Evolutionary conservation across 2,329 filamentous ascomycete genomes (phyloP), one percentile per base, ranked within the genome.

Genomic region (Monilinia vaccinii-corymbosi): DNA sequence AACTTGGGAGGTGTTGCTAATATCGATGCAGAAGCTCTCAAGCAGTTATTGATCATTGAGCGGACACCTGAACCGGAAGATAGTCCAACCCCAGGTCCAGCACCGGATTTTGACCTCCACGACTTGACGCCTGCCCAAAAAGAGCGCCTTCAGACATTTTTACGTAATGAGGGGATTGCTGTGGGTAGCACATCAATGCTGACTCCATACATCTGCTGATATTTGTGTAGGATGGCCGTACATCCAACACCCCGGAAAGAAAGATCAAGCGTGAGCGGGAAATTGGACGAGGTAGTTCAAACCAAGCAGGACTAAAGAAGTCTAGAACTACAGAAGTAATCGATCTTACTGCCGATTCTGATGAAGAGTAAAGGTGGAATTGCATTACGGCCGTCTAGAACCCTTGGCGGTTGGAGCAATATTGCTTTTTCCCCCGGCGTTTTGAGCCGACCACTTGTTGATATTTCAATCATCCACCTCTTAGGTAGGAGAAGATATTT

Each of bases 41-140:
- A 60, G 31, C 49, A 60, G 16, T 23, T 60, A 9, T 6, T 53
- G 23, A 47, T 60, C 13, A 60, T 60, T 23, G 49, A 56, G 32
- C 58, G 58, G 3, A 55, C 50, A 3, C 58, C 58, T 13, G 58
- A 56, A 3, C 50, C 42, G 4, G 49, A 56, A 40, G 21, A 55
- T 2, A 55, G 31, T 28, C 57, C 49, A 21, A 16, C 18, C 4
- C 21, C 57, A 14, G 23, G 2, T n/a, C 40, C 57, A 16, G 38
- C 16, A 3, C 14, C 25, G 11, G 16, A 36, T 9, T 8, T 60
- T 18, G n/a, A 56, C 31, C 31, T 58, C 13, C 21, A 21, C 4
- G 42, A 48, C 13, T 31, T 61, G 11, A 47, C 38, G 2, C 1
- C 31, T 16, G 38, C n/a, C 9, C 59, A 58, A 32, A 44, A 23